Percentiles rank a stretch among this genome's conserved stretches.
Evolutionary conservation across 306 rosid genomes (phyloP).

Genomic region (Begonia masoniana): DNA sequence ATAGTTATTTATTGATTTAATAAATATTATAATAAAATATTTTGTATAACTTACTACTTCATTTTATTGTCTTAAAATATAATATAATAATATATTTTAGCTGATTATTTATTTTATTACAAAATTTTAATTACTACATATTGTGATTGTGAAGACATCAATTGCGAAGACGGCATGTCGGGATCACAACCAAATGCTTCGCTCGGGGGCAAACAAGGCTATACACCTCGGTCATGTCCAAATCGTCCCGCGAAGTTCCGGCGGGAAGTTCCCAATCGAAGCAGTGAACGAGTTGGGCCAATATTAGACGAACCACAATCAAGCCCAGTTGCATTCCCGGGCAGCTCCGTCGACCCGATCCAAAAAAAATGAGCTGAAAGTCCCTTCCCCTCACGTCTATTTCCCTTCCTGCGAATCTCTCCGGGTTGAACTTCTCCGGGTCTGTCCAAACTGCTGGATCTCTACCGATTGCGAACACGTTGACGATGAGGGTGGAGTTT

Average conservation of each 20-base stretch:
- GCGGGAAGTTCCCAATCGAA: constrained; percentile 27
- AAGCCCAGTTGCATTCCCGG: constrained; percentile 20
- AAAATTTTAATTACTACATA: no score
- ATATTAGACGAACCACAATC: constrained; percentile 7
- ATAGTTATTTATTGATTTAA: no score
- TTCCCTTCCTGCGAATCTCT: constrained; percentile 14
- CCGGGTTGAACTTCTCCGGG: constrained; percentile 19
- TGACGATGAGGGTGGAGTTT: constrained; percentile 13
- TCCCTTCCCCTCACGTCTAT: constrained; percentile 16
- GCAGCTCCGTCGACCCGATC: constrained; percentile 16
- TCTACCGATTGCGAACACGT: constrained; percentile 19
- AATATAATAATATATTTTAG: no score
- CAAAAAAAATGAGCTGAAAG: constrained; percentile 25
- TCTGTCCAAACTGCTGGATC: constrained; percentile 22
- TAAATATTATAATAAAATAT: no score
- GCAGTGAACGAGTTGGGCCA: constrained; percentile 23
- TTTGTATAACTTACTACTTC: no score
- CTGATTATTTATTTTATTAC: no score
- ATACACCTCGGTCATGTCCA: constrained; percentile 24
- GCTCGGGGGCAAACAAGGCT: constrained; percentile 19
- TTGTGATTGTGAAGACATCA: neutral
- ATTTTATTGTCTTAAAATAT: no score
- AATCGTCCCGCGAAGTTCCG: constrained; percentile 10
- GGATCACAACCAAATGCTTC: constrained; percentile 14
- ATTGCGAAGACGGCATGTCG: constrained; percentile 12